These are phyloP conservation scores for Zygosaccharomyces bailii DNA, from an alignment of 805 yeast species.

Conservation along the genomic window DNA sequence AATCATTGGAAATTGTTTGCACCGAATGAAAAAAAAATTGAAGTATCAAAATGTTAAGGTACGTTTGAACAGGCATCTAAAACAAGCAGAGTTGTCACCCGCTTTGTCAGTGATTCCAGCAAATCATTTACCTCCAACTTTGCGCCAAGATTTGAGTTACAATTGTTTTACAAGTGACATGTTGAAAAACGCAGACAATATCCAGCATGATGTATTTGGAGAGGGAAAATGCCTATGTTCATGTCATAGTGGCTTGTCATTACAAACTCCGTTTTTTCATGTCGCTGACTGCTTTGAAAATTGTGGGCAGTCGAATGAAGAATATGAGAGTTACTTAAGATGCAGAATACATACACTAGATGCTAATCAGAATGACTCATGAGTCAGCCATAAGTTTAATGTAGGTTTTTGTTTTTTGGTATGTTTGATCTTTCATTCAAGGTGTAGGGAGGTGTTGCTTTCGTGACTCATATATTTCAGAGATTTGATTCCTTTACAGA, in stretches of 20 bases:
- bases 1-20: neutral
- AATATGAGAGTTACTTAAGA: constrained; percentile 10
- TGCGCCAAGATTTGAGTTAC: constrained; percentile 8
- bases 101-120: constrained; percentile 8
- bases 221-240: constrained; percentile 5
- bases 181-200: constrained; percentile 10
- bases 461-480: no score
- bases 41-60: constrained; percentile 10
- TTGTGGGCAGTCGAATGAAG: constrained; percentile 12
- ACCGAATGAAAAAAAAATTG: constrained; percentile 2
- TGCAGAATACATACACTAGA: constrained; percentile 6
- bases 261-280: constrained; percentile 10
- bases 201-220: neutral
- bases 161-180: constrained; percentile 6
- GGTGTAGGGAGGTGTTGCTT: no score
- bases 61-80: constrained; percentile 10
- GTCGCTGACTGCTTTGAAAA: constrained; percentile 9
- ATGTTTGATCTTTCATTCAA: no score
- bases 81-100: constrained; percentile 10
- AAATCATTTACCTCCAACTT: constrained; percentile 10
- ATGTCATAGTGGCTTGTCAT: constrained; percentile 6
- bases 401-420: no score
- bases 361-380: neutral
- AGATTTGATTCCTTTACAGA: no score
- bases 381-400: neutral